Evolutionary conservation across 331 rosid genomes (phyloP), one percentile per base, ranked within the genome.

Genomic region (Cydonia oblonga): DNA sequence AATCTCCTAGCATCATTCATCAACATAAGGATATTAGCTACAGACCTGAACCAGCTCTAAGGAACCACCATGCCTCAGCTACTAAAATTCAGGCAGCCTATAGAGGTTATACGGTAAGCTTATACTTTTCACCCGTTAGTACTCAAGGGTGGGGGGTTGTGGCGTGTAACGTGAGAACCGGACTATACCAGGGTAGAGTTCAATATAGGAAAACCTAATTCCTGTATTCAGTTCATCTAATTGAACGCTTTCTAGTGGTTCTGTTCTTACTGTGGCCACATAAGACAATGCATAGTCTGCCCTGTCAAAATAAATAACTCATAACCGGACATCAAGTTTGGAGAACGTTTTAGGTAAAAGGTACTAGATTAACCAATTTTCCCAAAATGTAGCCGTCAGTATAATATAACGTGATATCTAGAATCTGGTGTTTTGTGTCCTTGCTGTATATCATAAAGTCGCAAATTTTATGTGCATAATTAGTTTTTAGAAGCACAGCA

Each of bases 21-120:
- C 95, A 76, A 66, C 85, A 76, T 32, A 84, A 77, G 86, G 90
- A 81, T 78, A 82, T 82, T 53, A 77, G 77, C 71, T 23, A 83
- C 82, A 86, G 90, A 68, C 89, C 87, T 26, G 93, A 91, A 64
- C 89, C 90, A 49, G 89, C 91, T 68, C 19, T 76, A 56, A 75
- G 78, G 75, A 79, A 80, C 78, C 91, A 86, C 64, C 79, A 88
- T 74, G 91, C 88, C 79, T 88, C 96, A 7, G 99, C 96, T 68
- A 91, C 86, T 66, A 91, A 82, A 86, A 89, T 95, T 62, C 99
- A 95, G 80, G 87, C 97, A 75, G 82, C 79, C 71, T 95, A 88
- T 76, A 84, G 99, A 86, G 97, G 99, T 71, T 88, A 89, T 66
- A 78, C 38, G 96, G 99, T 91, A 87, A 84, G 91, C 61, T 68